phyloP scores from a whole-genome alignment of 805 yeast species.

The Starmerella etchellsii region DNA sequence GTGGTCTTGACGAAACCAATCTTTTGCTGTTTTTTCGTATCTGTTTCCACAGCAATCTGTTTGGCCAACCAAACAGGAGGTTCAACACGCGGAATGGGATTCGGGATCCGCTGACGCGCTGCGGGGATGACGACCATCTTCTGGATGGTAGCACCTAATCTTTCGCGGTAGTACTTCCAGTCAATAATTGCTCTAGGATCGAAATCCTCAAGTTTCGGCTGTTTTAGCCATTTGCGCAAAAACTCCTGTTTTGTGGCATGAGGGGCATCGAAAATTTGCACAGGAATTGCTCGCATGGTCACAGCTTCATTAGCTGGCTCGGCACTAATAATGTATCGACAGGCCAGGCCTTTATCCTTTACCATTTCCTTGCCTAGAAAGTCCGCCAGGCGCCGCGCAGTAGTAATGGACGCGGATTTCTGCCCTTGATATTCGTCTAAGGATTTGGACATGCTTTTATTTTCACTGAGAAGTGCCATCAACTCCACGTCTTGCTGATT shows the following conservation, averaged over 20 bases:
- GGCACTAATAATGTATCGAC: constrained; percentile 80
- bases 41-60: constrained; percentile 46
- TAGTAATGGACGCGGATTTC: constrained; percentile 89
- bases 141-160: constrained; percentile 85
- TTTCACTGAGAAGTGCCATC: constrained; percentile 89
- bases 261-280: constrained; percentile 86
- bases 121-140: constrained; percentile 96
- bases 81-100: constrained; percentile 87
- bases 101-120: constrained; percentile 71
- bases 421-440: constrained; percentile 78
- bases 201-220: constrained; percentile 59
- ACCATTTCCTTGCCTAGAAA: constrained; percentile 94
- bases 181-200: constrained; percentile 84
- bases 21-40: constrained; percentile 58
- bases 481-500: constrained; percentile 88
- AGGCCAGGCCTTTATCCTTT: constrained; percentile 88
- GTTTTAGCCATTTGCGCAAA: constrained; percentile 76
- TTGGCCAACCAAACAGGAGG: constrained; percentile 89
- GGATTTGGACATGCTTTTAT: constrained; percentile 87
- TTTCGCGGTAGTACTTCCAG: constrained; percentile 84
- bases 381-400: constrained; percentile 86
- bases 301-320: constrained; percentile 78
- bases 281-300: constrained; percentile 93
- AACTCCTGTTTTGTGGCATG: constrained; percentile 52
- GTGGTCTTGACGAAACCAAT: constrained; percentile 43